These are phyloP conservation scores for Brettanomyces anomalus DNA, from an alignment of 805 yeast species.

Conservation along the genomic window DNA sequence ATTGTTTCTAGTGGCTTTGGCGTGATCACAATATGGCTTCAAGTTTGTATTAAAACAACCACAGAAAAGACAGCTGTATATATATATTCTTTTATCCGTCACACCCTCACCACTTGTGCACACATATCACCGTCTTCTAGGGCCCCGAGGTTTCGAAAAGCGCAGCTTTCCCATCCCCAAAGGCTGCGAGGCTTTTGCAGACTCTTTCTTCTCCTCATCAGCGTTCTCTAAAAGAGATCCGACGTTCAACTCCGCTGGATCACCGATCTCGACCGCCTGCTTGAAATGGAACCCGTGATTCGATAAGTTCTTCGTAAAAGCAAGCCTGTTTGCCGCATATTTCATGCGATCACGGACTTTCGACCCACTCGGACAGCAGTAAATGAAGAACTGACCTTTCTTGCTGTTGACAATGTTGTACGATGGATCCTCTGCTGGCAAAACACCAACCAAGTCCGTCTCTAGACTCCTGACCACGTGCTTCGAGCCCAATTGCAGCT, in stretches of 20 bases:
- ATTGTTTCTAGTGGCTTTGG: no score
- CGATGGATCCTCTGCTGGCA: slow-evolving; percentile 40
- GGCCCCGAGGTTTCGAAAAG: slow-evolving; percentile 62
- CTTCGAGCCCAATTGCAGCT: background rate
- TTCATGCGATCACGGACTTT: slow-evolving; percentile 87
- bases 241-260: slow-evolving; percentile 57
- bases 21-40: no score
- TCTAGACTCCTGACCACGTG: background rate
- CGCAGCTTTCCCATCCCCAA: slow-evolving; percentile 20
- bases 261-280: slow-evolving; percentile 61
- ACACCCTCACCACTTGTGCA: no score
- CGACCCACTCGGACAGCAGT: slow-evolving; percentile 85
- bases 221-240: background rate
- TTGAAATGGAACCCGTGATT: slow-evolving; percentile 29
- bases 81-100: no score
- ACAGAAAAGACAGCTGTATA: no score
- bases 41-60: no score
- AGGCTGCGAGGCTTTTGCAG: background rate
- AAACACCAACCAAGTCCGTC: slow-evolving; percentile 21
- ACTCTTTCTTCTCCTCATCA: background rate
- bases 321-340: slow-evolving; percentile 74
- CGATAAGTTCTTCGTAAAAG: slow-evolving; percentile 44
- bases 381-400: slow-evolving; percentile 48
- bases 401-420: slow-evolving; percentile 46
- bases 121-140: slow-evolving; percentile 43